Evolutionary conservation across 306 rosid genomes (phyloP).

Genomic region (Dryas drummondii): DNA sequence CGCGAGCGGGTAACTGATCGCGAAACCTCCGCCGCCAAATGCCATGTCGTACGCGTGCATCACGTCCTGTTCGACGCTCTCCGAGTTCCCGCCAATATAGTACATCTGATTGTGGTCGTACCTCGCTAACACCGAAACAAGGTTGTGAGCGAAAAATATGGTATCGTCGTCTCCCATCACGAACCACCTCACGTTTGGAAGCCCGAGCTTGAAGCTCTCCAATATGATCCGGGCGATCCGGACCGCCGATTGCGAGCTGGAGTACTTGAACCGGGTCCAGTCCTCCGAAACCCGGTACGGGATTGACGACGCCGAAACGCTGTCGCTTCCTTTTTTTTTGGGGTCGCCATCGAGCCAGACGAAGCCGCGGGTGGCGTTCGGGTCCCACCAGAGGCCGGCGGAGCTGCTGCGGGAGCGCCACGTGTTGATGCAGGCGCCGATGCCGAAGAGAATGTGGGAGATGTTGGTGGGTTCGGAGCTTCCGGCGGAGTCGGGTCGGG

Average conservation of each 20-base stretch:
- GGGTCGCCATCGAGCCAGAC: conserved; percentile 75
- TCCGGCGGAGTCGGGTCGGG: conserved; percentile 12
- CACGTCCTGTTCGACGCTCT: conserved; percentile 86
- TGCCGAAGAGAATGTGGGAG: conserved; percentile 79
- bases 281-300: conserved; percentile 62
- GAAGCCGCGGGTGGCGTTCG: conserved; percentile 57
- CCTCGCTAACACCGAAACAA: conserved; percentile 64
- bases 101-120: conserved; percentile 70
- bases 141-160: conserved; percentile 67
- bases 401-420: conserved; percentile 63
- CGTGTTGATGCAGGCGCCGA: conserved; percentile 65
- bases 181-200: conserved; percentile 82
- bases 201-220: conserved; percentile 65
- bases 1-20: conserved; percentile 79
- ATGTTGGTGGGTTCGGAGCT: conserved; percentile 50
- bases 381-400: conserved; percentile 72
- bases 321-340: no score
- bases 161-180: conserved; percentile 99
- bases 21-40: conserved; percentile 95
- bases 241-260: conserved; percentile 67
- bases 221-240: conserved; percentile 75
- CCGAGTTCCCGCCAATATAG: conserved; percentile 87
- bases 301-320: background rate
- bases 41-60: conserved; percentile 86
- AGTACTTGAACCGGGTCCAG: conserved; percentile 50